Conservation (phyloP, 805 yeast species). For the Yamadazyma scolyti region DNA sequence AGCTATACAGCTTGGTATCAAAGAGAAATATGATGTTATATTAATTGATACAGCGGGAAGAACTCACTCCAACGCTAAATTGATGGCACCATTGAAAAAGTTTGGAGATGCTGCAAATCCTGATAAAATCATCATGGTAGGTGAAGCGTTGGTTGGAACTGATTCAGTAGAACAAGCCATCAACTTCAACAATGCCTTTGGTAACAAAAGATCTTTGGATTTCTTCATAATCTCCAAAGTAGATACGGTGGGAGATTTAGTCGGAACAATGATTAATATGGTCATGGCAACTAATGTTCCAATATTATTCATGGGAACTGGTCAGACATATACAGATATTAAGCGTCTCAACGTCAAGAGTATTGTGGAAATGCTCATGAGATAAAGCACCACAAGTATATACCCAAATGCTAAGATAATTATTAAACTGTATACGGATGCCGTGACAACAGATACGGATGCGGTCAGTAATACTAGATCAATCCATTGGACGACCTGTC, state of each 20-base stretch:
- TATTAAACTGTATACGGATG: too few relatives aligned
- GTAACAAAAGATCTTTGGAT: slow-evolving; percentile 73
- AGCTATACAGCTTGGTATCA: slow-evolving; percentile 77
- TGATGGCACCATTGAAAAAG: slow-evolving; percentile 93
- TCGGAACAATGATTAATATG: slow-evolving; percentile 97
- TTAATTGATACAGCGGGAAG: slow-evolving; percentile 97
- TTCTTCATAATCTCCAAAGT: slow-evolving; percentile 92
- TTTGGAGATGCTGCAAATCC: slow-evolving; percentile 96
- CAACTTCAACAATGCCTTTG: slow-evolving; percentile 91
- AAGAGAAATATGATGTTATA: slow-evolving; percentile 74
- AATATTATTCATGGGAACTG: slow-evolving; percentile 91
- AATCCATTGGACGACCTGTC: too few relatives aligned
- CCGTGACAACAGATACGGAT: too few relatives aligned
- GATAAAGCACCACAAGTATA: too few relatives aligned
- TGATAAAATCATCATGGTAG: slow-evolving; percentile 96
- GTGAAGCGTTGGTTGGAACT: slow-evolving; percentile 96
- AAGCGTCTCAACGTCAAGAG: slow-evolving; percentile 86
- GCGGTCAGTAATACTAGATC: too few relatives aligned
- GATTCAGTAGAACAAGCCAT: slow-evolving; percentile 95
- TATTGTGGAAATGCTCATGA: slow-evolving; percentile 84
- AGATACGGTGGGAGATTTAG: slow-evolving; percentile 95
- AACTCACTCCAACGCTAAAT: slow-evolving; percentile 88
- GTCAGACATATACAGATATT: slow-evolving; percentile 93
- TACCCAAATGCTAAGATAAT: too few relatives aligned
- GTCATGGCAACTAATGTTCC: slow-evolving; percentile 96